phyloP scores from a whole-genome alignment of 2,329 filamentous ascomycete genomes.

The Knoxdaviesia capensis region DNA sequence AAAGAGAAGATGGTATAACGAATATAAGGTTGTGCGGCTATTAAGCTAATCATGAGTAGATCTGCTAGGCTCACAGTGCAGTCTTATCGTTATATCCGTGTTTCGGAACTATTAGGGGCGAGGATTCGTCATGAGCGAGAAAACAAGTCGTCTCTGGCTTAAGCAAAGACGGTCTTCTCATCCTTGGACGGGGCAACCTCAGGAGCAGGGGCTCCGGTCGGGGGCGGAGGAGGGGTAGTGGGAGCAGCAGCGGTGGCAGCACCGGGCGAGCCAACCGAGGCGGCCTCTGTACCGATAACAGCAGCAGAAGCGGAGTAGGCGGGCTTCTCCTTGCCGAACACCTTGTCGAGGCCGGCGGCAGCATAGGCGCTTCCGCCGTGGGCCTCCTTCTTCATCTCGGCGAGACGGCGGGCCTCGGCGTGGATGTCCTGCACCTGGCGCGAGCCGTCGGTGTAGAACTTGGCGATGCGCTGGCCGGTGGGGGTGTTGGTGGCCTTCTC shows the following conservation, averaged over 20 bases:
- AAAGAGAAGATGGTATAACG: no score
- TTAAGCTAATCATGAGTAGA: no score
- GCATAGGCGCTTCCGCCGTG: slow-evolving; percentile 38
- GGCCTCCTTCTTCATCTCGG: slow-evolving; percentile 62
- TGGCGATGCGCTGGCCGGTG: slow-evolving; percentile 68
- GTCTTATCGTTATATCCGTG: no score
- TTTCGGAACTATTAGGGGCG: no score
- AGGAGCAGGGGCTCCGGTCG: slow-evolving; percentile 6
- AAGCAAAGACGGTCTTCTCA: no score
- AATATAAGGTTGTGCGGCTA: no score
- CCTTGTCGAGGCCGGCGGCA: slow-evolving; percentile 33
- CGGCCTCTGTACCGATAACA: background rate
- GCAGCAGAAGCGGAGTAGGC: background rate
- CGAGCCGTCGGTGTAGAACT: slow-evolving; percentile 70
- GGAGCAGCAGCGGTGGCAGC: background rate
- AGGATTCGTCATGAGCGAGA: no score
- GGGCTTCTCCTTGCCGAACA: slow-evolving; percentile 32
- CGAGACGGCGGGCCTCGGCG: slow-evolving; percentile 69
- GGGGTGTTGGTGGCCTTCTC: slow-evolving; percentile 79
- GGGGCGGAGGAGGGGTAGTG: slow-evolving; percentile 2
- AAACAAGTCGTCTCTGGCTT: no score
- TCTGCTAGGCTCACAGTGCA: no score
- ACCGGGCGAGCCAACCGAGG: slow-evolving; percentile 5
- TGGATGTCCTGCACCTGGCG: slow-evolving; percentile 93
- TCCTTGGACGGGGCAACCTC: slow-evolving; percentile 1